Base-by-base conservation (phyloP, 148 eudicot species). In the Vaccinium corymbosum region DNA sequence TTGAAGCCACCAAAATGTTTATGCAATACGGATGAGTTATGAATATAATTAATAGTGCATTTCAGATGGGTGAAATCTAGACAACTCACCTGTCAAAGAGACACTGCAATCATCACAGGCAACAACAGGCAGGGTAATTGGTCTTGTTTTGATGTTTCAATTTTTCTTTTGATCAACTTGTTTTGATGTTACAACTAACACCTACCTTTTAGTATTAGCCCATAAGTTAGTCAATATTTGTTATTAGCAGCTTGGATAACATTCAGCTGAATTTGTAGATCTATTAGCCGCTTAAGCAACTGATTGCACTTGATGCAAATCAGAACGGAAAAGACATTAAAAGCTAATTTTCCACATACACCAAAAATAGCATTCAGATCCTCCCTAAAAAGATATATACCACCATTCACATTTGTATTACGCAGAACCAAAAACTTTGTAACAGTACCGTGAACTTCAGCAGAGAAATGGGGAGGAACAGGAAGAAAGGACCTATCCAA, bases 241-340 rank as follows among this genome's bases (percentile, higher is more conserved):
- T 22, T 20, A 11, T 15, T 35, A 42, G 46, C 46, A 42, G 6
- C 52, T 55, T 50, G 11, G 57, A 15, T 77, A 77, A 77, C 29
- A 51, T 50, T 77, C 80, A 17, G 59, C 80, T 76, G 32, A n/a
- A 77, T 50, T 9, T 32, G 50, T 79, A 79, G 12, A 56, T 79
- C 14, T 57, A 35, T 79, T 35, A 56, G 51, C 25, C 5, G 13
- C 27, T 79, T 25, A n/a, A 79, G 14, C 22, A 56, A 27, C 48
- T 53, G 35, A 35, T 35, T 35, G 25, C 61, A 79, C 57, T 56
- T 56, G 50, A 20, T 55, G 70, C 61, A 22, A 79, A 81, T 46
- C 61, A 9, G 25, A 51, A 46, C 0, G n/a, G 73, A 22, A n/a
- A 57, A 42, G 13, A 27, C 61, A 66, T 7, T 10, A 9, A 32